A percentile compares a stretch with the other conserved stretches of the same genome.
phyloP scores from a whole-genome alignment of 257 asterid genomes.

The Salvia rosmarinus region DNA sequence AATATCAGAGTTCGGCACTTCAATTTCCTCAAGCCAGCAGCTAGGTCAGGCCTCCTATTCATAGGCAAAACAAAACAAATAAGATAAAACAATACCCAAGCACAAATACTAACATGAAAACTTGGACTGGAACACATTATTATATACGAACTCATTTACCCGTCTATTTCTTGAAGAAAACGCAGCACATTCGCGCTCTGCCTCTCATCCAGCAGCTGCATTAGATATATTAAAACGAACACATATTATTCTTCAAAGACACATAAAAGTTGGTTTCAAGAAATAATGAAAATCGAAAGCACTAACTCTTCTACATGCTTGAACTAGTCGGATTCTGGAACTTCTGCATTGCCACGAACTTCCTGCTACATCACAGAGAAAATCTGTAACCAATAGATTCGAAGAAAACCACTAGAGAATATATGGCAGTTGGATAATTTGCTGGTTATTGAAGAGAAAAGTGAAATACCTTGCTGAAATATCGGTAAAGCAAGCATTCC shows the following conservation, averaged over 20 bases:
- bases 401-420: conserved; percentile 10
- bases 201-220: conserved; percentile 88
- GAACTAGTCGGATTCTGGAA: conserved; percentile 84
- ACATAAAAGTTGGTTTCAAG: neutral
- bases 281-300: conserved; percentile 23
- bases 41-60: conserved; percentile 79
- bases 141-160: conserved; percentile 44
- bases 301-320: conserved; percentile 93
- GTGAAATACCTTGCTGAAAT: conserved; percentile 79
- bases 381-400: neutral
- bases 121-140: neutral
- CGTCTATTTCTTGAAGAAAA: conserved; percentile 77
- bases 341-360: conserved; percentile 69
- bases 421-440: neutral
- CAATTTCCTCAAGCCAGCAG: conserved; percentile 64
- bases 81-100: neutral
- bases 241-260: neutral
- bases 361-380: conserved; percentile 57
- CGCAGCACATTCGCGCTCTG: conserved; percentile 75
- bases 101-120: conserved; percentile 2
- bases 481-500: conserved; percentile 64
- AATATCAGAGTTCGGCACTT: conserved; percentile 83
- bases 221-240: conserved; percentile 7
- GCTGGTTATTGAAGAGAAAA: conserved; percentile 15
- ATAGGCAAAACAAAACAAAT: conserved; percentile 29